Percentiles rank a stretch among this genome's conserved stretches.
These are phyloP conservation scores for Kuraishia ogatae DNA, from an alignment of 805 yeast genomes.

Conservation along the genomic window DNA sequence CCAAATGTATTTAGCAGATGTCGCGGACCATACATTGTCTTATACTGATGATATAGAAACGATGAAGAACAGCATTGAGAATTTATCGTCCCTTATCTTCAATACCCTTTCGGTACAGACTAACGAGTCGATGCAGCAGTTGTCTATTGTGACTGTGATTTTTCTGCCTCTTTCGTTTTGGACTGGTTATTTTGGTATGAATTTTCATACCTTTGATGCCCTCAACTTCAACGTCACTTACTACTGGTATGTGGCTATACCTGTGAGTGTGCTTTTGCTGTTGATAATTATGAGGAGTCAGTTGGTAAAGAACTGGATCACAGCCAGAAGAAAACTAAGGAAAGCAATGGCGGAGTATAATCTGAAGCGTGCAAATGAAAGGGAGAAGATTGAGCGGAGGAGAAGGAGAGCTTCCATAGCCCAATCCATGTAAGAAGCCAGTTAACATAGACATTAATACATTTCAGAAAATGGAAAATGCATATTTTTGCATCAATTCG, in stretches of 20 bases:
- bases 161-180: slow-evolving; percentile 51
- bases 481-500: neutral
- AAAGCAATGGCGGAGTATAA: neutral
- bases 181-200: slow-evolving; percentile 58
- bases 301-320: neutral
- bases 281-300: slow-evolving; percentile 25
- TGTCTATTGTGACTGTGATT: slow-evolving; percentile 48
- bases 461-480: neutral
- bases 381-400: neutral
- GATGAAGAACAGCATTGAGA: slow-evolving; percentile 43
- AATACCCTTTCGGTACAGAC: slow-evolving; percentile 50
- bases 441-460: neutral
- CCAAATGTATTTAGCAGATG: slow-evolving; percentile 42
- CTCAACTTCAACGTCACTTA: slow-evolving; percentile 28
- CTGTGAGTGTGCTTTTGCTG: slow-evolving; percentile 28
- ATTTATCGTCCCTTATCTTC: slow-evolving; percentile 42
- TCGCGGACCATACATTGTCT: slow-evolving; percentile 44
- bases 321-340: neutral
- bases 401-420: neutral
- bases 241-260: slow-evolving; percentile 40
- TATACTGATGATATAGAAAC: slow-evolving; percentile 45
- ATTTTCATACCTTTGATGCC: slow-evolving; percentile 33
- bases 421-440: neutral
- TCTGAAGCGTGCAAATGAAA: neutral
- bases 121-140: slow-evolving; percentile 43